A percentile compares a stretch with the other conserved stretches of the same genome.
Evolutionary conservation across 2,329 filamentous ascomycete species (phyloP).

Genomic region (Sporothrix pallida): DNA sequence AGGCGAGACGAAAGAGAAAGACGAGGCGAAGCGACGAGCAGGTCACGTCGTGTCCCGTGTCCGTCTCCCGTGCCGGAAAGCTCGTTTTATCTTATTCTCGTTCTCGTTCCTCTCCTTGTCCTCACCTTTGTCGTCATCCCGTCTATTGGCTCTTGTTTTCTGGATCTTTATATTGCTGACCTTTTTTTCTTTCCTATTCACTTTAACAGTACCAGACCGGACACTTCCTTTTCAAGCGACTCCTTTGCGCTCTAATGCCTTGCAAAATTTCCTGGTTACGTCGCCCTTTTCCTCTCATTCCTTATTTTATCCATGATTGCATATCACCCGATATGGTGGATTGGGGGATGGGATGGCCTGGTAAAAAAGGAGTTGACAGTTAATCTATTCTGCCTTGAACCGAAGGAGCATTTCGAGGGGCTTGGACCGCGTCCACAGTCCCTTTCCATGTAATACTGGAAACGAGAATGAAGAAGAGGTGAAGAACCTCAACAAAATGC

Average conservation of each 20-base stretch:
- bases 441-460: not conserved
- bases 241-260: not conserved
- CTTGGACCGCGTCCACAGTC: not conserved
- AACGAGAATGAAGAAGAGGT: not conserved
- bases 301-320: not conserved
- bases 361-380: not conserved
- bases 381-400: not conserved
- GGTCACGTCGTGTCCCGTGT: not conserved
- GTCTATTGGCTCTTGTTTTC: not conserved
- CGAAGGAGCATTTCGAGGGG: not conserved
- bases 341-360: too few species aligned
- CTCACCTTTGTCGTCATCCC: not conserved
- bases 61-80: not conserved
- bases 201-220: not conserved
- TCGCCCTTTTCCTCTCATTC: not conserved
- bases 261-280: not conserved
- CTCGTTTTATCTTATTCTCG: too few species aligned
- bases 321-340: not conserved
- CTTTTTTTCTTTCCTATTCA: not conserved
- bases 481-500: not conserved
- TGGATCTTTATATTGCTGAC: constrained; percentile 15
- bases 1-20: not conserved
- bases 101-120: not conserved
- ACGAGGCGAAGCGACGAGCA: constrained; percentile 17
- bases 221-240: not conserved